Percentiles rank a stretch among this genome's conserved stretches.
Evolutionary conservation across 306 rosid genomes (phyloP).

Genomic region (Crotalaria pallida): DNA sequence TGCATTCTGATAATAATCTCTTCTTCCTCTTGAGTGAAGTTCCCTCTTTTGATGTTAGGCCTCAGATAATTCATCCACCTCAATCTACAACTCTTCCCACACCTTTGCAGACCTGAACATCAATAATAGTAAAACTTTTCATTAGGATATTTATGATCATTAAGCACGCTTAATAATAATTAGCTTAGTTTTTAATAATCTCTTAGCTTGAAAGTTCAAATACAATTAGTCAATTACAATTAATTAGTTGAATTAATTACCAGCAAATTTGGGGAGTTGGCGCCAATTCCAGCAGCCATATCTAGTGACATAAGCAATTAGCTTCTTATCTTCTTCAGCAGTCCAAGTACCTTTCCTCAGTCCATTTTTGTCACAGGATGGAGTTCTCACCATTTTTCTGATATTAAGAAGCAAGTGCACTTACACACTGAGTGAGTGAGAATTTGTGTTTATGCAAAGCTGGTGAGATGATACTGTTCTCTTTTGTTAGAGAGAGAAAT

Average conservation of each 20-base stretch:
- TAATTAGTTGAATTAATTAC: conserved; percentile 29
- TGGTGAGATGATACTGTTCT: not conserved
- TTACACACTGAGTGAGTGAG: no score
- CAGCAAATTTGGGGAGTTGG: conserved; percentile 84
- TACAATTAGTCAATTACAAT: not conserved
- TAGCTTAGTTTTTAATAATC: not conserved
- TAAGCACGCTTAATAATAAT: not conserved
- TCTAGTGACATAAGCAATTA: conserved; percentile 68
- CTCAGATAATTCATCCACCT: conserved; percentile 45
- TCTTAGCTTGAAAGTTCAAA: not conserved
- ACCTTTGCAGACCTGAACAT: conserved; percentile 27
- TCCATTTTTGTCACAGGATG: conserved; percentile 40
- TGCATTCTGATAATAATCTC: conserved; percentile 22
- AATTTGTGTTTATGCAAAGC: no score
- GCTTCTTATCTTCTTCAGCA: conserved; percentile 53
- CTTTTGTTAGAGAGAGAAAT: not conserved
- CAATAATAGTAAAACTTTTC: not conserved
- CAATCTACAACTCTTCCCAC: conserved; percentile 45
- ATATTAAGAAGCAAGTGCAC: not conserved
- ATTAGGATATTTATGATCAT: not conserved
- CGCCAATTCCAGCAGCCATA: conserved; percentile 97
- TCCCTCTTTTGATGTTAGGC: conserved; percentile 37
- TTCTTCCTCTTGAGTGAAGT: conserved; percentile 28
- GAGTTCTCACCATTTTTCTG: conserved; percentile 43
- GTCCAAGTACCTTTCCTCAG: conserved; percentile 48